These are phyloP conservation scores for Ploettnerulaceae sp. DNA, from an alignment of 2,329 filamentous ascomycete genomes.

Conservation along the genomic window DNA sequence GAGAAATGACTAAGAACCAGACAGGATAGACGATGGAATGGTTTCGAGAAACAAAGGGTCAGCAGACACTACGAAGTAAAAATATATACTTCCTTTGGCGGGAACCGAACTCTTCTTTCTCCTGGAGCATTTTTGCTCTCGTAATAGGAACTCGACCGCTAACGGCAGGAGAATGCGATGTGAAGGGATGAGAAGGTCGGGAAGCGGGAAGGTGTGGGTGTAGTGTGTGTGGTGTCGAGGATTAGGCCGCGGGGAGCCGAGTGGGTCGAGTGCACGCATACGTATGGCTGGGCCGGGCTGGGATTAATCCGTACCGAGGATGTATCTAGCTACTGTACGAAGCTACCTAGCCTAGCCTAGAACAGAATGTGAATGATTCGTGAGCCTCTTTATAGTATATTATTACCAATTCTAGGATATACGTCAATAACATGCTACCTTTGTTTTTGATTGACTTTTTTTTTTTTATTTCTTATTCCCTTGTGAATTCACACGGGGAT, in stretches of 20 bases:
- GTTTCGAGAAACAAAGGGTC: constrained; percentile 10
- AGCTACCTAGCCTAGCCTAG: too few relatives aligned
- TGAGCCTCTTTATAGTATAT: too few relatives aligned
- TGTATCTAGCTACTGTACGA: too few relatives aligned
- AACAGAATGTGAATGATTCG: too few relatives aligned
- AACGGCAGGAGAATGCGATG: constrained; percentile 9
- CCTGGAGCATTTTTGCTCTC: constrained; percentile 11
- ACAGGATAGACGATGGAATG: constrained; percentile 2
- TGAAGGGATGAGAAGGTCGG: background rate
- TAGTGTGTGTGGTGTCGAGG: background rate
- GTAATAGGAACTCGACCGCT: constrained; percentile 7
- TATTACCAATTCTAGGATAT: too few relatives aligned
- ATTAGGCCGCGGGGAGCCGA: constrained; percentile 5
- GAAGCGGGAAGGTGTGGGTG: background rate
- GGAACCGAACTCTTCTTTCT: background rate
- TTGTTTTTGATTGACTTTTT: too few relatives aligned
- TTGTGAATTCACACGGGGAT: too few relatives aligned
- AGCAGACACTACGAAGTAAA: constrained; percentile 12
- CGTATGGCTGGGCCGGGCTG: background rate
- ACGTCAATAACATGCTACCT: too few relatives aligned
- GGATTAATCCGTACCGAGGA: background rate
- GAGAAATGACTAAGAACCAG: background rate
- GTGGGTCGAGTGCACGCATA: background rate
- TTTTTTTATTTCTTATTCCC: too few relatives aligned
- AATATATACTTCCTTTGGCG: constrained; percentile 12